phyloP scores from a whole-genome alignment of 2,329 filamentous ascomycete species.

The Hypoxylon sp. region DNA sequence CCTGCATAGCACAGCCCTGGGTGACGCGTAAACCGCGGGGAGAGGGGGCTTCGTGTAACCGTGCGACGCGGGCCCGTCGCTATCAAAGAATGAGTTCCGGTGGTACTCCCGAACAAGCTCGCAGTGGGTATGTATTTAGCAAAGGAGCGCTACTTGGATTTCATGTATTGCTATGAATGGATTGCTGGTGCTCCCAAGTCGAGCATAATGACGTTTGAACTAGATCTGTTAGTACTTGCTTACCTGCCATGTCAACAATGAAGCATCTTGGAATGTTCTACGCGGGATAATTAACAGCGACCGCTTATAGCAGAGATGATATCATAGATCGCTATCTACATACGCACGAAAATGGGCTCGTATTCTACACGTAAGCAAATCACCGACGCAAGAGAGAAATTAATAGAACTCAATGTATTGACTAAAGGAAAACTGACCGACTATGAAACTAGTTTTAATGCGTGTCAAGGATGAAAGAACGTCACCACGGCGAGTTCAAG shows the following conservation, averaged over 20 bases:
- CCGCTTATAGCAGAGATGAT: no score
- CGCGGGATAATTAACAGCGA: no score
- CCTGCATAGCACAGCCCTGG: not conserved
- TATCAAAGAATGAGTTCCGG: not conserved
- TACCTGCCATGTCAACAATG: not conserved
- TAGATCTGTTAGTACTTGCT: not conserved
- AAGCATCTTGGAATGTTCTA: not conserved
- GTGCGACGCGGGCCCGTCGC: not conserved
- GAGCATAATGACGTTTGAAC: not conserved
- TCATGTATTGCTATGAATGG: not conserved
- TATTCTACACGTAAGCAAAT: slow-evolving; percentile 19
- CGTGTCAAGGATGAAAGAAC: slow-evolving; percentile 37
- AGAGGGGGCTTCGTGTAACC: slow-evolving; percentile 7
- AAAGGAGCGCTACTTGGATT: not conserved
- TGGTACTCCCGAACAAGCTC: not conserved
- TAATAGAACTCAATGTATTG: slow-evolving; percentile 49
- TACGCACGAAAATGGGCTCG: not conserved
- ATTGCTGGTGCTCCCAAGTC: not conserved
- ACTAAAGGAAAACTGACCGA: slow-evolving; percentile 47
- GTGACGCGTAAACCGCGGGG: slow-evolving; percentile 17
- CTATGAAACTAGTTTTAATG: slow-evolving; percentile 38
- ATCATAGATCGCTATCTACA: not conserved
- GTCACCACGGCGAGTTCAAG: slow-evolving; percentile 43
- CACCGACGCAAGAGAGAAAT: slow-evolving; percentile 13
- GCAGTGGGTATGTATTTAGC: not conserved